These are phyloP conservation scores for Ilyonectria sp. DNA, from an alignment of 2,329 filamentous ascomycete species.

Conservation along the genomic window DNA sequence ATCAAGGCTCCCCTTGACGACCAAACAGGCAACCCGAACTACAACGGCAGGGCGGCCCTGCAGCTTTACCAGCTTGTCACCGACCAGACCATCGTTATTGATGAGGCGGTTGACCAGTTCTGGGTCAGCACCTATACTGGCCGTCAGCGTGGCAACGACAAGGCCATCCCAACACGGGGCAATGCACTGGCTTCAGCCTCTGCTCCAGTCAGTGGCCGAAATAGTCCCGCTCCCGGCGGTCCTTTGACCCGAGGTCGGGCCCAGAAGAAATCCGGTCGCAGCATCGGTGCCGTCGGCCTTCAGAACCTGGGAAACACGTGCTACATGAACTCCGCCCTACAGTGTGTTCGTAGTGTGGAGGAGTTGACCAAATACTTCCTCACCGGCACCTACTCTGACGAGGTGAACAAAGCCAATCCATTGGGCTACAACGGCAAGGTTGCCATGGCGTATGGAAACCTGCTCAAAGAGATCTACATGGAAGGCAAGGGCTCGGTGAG, in stretches of 20 bases:
- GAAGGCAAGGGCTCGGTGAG: slow-evolving; percentile 79
- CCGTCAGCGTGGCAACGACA: slow-evolving; percentile 52
- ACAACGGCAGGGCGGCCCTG: slow-evolving; percentile 81
- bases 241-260: slow-evolving; percentile 80
- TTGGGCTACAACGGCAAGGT: slow-evolving; percentile 89
- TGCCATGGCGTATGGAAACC: slow-evolving; percentile 84
- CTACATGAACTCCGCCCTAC: slow-evolving; percentile 98
- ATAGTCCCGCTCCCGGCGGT: slow-evolving; percentile 74
- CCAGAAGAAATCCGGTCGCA: slow-evolving; percentile 78
- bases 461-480: slow-evolving; percentile 85
- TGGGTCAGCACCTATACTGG: slow-evolving; percentile 69
- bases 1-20: slow-evolving; percentile 63
- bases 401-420: slow-evolving; percentile 89
- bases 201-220: slow-evolving; percentile 71
- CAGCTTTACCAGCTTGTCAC: slow-evolving; percentile 77
- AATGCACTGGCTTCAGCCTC: slow-evolving; percentile 47
- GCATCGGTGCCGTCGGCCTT: slow-evolving; percentile 84
- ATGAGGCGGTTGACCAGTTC: slow-evolving; percentile 78
- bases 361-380: slow-evolving; percentile 95
- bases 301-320: slow-evolving; percentile 96
- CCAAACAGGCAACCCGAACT: slow-evolving; percentile 80
- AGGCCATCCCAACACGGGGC: slow-evolving; percentile 53
- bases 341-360: slow-evolving; percentile 94
- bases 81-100: slow-evolving; percentile 85
- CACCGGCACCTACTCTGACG: slow-evolving; percentile 78